Base-by-base conservation (phyloP, 441 rosid genomes). In the Adansonia grandidieri region DNA sequence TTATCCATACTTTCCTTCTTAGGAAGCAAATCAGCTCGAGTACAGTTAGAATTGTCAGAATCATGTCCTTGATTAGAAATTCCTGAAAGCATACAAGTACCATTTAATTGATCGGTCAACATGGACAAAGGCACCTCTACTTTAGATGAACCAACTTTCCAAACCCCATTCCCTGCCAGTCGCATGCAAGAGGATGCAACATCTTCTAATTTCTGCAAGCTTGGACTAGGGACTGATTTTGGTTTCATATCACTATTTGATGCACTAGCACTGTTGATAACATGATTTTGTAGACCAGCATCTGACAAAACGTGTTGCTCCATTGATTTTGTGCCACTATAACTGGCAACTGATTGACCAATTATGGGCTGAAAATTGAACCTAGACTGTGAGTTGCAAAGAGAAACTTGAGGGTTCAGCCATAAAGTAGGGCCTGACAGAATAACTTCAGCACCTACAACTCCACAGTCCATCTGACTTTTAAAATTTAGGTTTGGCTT, bases 381-480 rank as follows among this genome's bases (percentile, higher is more conserved):
- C 71, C 75, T 73, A 78, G 83, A 48, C 77, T 78, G 75, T 8
- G 80, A 81, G 76, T 80, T 75, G 67, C 64, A 50, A 65, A 83
- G 81, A 60, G 91, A 79, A 84, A 78, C 81, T 77, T 78, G 91
- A 78, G 88, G 90, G 75, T 86, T 86, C 71, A 78, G 76, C 91
- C 91, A 87, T 10, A 81, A 75, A 65, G 84, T 86, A 5, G 83
- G 84, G 77, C 84, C 86, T 5, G 87, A 77, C 57, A 86, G 80
- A 57, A 82, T 79, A 17, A 83, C 83, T 83, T 88, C 85, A 79
- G 86, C 83, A 15, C 87, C 82, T 54, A 82, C 80, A 81, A 44
- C 82, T 63, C 78, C 72, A 78, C 73, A 68, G 47, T 53, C 75
- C 72, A 75, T 77, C 50, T 79, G 86, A 37, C 71, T 77, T 60